Base-by-base conservation (phyloP, 306 rosid genomes). In the Geum urbanum region DNA sequence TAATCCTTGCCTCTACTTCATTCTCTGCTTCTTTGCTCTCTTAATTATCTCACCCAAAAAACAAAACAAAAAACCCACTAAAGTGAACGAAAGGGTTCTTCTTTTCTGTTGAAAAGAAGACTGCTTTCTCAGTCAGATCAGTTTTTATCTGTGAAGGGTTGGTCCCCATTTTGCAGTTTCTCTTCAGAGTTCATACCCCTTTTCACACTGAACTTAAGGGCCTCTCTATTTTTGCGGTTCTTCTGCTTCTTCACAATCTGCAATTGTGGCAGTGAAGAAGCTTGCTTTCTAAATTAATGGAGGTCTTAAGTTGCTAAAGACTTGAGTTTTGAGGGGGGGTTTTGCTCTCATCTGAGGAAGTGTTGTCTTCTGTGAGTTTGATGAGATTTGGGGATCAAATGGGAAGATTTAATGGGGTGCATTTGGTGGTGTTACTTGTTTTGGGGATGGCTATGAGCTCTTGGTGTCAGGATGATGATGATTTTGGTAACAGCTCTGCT, bases 391-490 rank as follows among this genome's bases (percentile, higher is more conserved):
- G 74, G 45, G 80, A 81, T 72, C 40, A 57, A 45, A 91, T 91
- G 99, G 87, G 81, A 68, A 81, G 77, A 58, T 37, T 45, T 68
- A 20, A 48, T 76, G 59, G 87, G 75, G 66, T 52, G 58, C 77
- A 73, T 78, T 67, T 84, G 19, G 32, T 86, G 52, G 58, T 81
- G 27, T 59, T 85, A 70, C 43, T 87, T 57, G 80, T 83, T 74
- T 77, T 84, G 72, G 79, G 80, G 74, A 45, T 84, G 79, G 16
- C 78, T 63, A 7, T 77, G 12, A 79, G 84, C 63, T 69, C 82
- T 57, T 71, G 74, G n/a, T 85, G 97, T 67, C 77, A 78, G 55
- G 87, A 73, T 46, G 55, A 70, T 9, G 89, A 56, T 0, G 88
- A 64, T 76, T 84, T 82, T 18, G 88, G 79, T 66, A 80, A 72